Evolutionary conservation across 1,284 basidiomycete genomes (phyloP).

Genomic region (Moniliella sp.): DNA sequence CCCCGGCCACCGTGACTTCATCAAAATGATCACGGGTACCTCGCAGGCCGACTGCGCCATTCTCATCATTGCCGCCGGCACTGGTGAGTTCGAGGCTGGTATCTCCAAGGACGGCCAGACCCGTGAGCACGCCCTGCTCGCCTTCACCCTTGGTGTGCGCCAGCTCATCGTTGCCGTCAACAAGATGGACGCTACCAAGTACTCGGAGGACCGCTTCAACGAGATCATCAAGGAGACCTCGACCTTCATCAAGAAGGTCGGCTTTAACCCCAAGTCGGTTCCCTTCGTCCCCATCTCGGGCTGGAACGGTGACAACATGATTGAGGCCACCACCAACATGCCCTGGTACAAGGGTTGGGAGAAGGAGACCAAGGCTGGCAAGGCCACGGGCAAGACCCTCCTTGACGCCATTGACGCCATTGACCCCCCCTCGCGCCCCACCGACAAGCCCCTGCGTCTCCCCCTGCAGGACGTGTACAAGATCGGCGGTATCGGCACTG

Average conservation of each 20-base stretch:
- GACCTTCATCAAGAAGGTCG: slow-evolving; percentile 99
- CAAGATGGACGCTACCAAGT: slow-evolving; percentile 99
- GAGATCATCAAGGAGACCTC: slow-evolving; percentile 99
- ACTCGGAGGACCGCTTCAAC: slow-evolving; percentile 97
- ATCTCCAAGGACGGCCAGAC: slow-evolving; percentile 99
- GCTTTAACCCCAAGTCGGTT: slow-evolving; percentile 96
- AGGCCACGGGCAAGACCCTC: slow-evolving; percentile 85
- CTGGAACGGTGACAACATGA: slow-evolving; percentile 99
- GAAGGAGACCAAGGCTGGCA: slow-evolving; percentile 65
- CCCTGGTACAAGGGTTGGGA: slow-evolving; percentile 80
- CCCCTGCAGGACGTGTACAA: slow-evolving; percentile 99
- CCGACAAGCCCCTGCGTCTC: slow-evolving; percentile 98
- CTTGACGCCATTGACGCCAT: slow-evolving; percentile 99
- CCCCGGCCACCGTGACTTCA: slow-evolving; percentile 99
- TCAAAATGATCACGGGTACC: slow-evolving; percentile 65
- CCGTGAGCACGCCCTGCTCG: slow-evolving; percentile 96
- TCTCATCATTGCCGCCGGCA: slow-evolving; percentile 96
- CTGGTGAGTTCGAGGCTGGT: slow-evolving; percentile 99
- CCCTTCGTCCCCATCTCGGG: slow-evolving; percentile 98
- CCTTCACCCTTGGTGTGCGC: slow-evolving; percentile 99
- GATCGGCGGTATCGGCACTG: slow-evolving; percentile 99
- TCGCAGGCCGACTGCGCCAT: slow-evolving; percentile 98
- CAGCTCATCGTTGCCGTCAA: slow-evolving; percentile 99
- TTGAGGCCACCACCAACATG: slow-evolving; percentile 67
- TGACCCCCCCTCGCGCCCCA: slow-evolving; percentile 82